Evolutionary conservation across 495 filamentous ascomycete genomes (phyloP), one percentile per base, ranked within the genome.

Genomic region (Podospora comata): DNA sequence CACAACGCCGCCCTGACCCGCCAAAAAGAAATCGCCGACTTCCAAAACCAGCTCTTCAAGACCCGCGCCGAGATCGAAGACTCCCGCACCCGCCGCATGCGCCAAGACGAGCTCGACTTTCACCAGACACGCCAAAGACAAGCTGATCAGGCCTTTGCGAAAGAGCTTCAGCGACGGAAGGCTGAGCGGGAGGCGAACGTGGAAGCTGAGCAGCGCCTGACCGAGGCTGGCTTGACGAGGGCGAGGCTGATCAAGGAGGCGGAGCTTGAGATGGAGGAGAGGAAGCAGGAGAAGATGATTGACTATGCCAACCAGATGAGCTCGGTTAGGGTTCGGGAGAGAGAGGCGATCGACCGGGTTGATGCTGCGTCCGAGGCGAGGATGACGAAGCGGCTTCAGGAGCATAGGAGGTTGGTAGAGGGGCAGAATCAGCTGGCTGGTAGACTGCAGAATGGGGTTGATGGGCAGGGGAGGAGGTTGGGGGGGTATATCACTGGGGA

Each of bases 391-490:
- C 68, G 81, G 30, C 69, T 84, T 7, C 71, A 69, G 62, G 80
- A 83, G 74, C 82, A 84, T 66, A 80, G 71, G 77, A 80, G 74
- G 70, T 64, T 84, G 27, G 78, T 84, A 5, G 80, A 84, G 48
- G 77, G 76, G 55, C 82, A 84, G 77, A 76, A 71, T 64, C 61
- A 62, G 58, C 71, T 84, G 13, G 82, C 81, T 32, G 72, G 74
- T 60, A 77, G 75, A 60, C 62, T 84, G 58, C 72, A 71, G 2
- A 70, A 65, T 66, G 78, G 72, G 2, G 76, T 74, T 18, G 69
- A 78, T 7, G 71, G 72, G 19, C 68, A 72, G 1, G 68, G 79
- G 69, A 76, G 78, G 65, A 79, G 82, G 79, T 78, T 83, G 71
- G 82, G 28, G 16, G 61, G 82, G 56, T 84, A 74, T 68, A 73